A percentile compares a stretch with the other conserved stretches of the same genome.
phyloP scores from a whole-genome alignment of 106 monocot species.

The Chionographis japonica region DNA sequence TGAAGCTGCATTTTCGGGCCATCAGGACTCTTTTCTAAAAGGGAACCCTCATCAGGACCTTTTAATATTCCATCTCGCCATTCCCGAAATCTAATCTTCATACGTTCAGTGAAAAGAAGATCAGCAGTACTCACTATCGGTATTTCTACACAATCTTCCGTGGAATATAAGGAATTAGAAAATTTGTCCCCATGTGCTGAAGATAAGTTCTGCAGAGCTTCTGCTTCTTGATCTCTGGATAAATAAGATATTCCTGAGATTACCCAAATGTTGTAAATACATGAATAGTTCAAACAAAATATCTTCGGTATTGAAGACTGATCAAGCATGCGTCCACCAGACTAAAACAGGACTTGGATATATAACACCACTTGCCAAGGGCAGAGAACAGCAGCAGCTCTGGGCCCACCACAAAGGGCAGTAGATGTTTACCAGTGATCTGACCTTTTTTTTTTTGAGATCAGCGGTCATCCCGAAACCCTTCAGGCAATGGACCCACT shows the following conservation, averaged over 20 bases:
- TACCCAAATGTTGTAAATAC: slow-evolving; percentile 46
- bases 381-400: too few species aligned
- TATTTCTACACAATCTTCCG: slow-evolving; percentile 32
- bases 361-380: too few species aligned
- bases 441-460: too few species aligned
- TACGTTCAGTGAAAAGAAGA: slow-evolving; percentile 82
- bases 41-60: slow-evolving; percentile 4
- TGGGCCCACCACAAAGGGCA: too few species aligned
- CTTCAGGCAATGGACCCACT: too few species aligned
- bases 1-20: slow-evolving; percentile 34
- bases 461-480: too few species aligned
- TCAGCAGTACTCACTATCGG: slow-evolving; percentile 58
- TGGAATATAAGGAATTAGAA: slow-evolving; percentile 8
- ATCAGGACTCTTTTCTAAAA: slow-evolving; percentile 16
- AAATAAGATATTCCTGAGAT: slow-evolving; percentile 97
- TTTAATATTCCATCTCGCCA: slow-evolving; percentile 60
- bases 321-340: not conserved
- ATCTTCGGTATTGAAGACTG: slow-evolving; percentile 5
- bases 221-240: slow-evolving; percentile 84
- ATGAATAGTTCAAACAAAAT: slow-evolving; percentile 9
- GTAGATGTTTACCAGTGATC: too few species aligned
- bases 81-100: slow-evolving; percentile 74
- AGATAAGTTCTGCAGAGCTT: slow-evolving; percentile 39
- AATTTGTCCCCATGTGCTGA: slow-evolving; percentile 14
- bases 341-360: too few species aligned